Evolutionary conservation across 805 yeast genomes (phyloP).

Genomic region (Metschnikowia santaceciliae): DNA sequence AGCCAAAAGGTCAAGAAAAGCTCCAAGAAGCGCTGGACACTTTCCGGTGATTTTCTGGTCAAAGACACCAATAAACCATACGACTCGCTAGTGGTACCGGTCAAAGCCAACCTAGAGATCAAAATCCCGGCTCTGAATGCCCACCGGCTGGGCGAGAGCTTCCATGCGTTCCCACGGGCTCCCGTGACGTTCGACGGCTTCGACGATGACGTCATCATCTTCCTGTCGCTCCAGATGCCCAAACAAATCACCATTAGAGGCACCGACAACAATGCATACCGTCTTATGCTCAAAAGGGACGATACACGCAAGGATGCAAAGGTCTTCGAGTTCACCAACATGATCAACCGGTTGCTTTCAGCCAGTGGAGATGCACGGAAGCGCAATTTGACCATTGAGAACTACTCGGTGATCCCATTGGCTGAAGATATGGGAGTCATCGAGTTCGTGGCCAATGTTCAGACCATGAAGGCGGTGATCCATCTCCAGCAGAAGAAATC

Average conservation of each 20-base stretch:
- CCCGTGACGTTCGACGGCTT: slow-evolving; percentile 54
- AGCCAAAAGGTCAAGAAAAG: slow-evolving; percentile 34
- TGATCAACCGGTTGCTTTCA: slow-evolving; percentile 69
- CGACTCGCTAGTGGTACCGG: slow-evolving; percentile 65
- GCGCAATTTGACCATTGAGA: slow-evolving; percentile 64
- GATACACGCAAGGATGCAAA: slow-evolving; percentile 95
- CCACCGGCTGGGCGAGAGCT: slow-evolving; percentile 22
- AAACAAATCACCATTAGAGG: slow-evolving; percentile 73
- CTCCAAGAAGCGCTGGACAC: slow-evolving; percentile 30
- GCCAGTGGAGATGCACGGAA: slow-evolving; percentile 69
- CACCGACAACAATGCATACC: slow-evolving; percentile 68
- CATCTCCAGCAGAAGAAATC: slow-evolving; percentile 25
- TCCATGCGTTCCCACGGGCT: slow-evolving; percentile 45
- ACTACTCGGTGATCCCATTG: slow-evolving; percentile 86
- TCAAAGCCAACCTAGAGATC: slow-evolving; percentile 64
- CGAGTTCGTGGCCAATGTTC: slow-evolving; percentile 72
- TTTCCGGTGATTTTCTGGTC: slow-evolving; percentile 41
- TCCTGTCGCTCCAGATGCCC: slow-evolving; percentile 85
- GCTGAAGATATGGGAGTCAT: slow-evolving; percentile 85
- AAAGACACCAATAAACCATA: slow-evolving; percentile 26
- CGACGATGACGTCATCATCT: slow-evolving; percentile 63
- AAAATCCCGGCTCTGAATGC: slow-evolving; percentile 45
- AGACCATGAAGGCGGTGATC: slow-evolving; percentile 62
- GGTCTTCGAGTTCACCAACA: slow-evolving; percentile 84
- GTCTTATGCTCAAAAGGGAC: slow-evolving; percentile 81